Percentiles rank a stretch among this genome's conserved stretches.
These are phyloP conservation scores for Eremothecium gossypii DNA, from an alignment of 1,139 yeast genomes.

Conservation along the genomic window DNA sequence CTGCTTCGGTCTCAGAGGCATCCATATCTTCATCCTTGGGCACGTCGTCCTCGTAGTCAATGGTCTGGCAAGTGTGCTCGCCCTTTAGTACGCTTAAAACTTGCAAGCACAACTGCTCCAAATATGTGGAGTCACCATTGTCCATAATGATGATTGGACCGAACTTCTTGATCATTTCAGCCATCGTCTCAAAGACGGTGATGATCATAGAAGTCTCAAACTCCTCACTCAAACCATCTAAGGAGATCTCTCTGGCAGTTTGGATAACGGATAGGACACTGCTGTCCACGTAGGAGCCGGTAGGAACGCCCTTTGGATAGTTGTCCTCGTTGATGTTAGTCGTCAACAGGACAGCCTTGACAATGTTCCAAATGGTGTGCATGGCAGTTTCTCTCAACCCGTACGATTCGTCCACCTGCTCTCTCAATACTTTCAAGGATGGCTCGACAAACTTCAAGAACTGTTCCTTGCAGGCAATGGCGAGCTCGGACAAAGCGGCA, in stretches of 20 bases:
- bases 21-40: constrained; percentile 49
- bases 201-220: constrained; percentile 77
- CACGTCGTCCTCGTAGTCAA: constrained; percentile 46
- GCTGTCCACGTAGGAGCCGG: constrained; percentile 48
- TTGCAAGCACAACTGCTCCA: constrained; percentile 63
- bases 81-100: constrained; percentile 65
- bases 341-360: constrained; percentile 55
- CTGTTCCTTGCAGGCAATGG: constrained; percentile 72
- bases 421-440: constrained; percentile 54
- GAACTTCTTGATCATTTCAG: constrained; percentile 59
- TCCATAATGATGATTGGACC: constrained; percentile 69
- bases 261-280: constrained; percentile 52
- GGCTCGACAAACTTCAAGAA: constrained; percentile 73
- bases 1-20: constrained; percentile 79
- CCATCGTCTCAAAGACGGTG: constrained; percentile 63
- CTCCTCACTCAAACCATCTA: constrained; percentile 62
- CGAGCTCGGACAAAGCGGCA: constrained; percentile 84
- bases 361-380: constrained; percentile 73
- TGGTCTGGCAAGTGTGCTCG: constrained; percentile 73
- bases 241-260: constrained; percentile 57
- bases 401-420: constrained; percentile 75
- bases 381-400: constrained; percentile 89
- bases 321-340: constrained; percentile 43
- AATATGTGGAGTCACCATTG: constrained; percentile 45
- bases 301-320: constrained; percentile 69